phyloP scores from a whole-genome alignment of 495 filamentous ascomycete species.

The Letharia lupina region DNA sequence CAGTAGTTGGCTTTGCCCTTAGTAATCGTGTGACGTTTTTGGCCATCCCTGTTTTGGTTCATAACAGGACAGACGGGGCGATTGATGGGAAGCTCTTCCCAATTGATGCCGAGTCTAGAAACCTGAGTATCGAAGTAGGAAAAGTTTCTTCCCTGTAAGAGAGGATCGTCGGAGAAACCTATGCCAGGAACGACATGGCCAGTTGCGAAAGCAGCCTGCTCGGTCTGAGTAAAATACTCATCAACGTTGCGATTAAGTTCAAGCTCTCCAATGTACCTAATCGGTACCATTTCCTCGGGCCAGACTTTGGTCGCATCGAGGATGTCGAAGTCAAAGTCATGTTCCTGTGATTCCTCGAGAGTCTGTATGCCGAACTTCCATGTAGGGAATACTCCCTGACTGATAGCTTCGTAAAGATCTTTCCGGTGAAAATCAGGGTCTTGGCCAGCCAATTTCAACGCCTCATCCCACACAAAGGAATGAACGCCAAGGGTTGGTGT shows the following conservation, averaged over 20 bases:
- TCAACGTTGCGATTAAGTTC: slow-evolving; percentile 77
- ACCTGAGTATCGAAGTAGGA: slow-evolving; percentile 84
- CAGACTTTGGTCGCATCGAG: slow-evolving; percentile 88
- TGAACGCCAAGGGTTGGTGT: slow-evolving; percentile 73
- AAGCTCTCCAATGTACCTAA: slow-evolving; percentile 72
- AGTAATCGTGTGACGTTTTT: slow-evolving; percentile 41
- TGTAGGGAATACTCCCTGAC: slow-evolving; percentile 51
- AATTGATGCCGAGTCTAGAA: slow-evolving; percentile 73
- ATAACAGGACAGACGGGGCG: slow-evolving; percentile 66
- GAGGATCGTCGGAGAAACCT: slow-evolving; percentile 76
- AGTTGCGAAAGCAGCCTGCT: slow-evolving; percentile 78
- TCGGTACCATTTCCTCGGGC: slow-evolving; percentile 76
- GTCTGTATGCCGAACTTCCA: slow-evolving; percentile 59
- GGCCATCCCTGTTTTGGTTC: slow-evolving; percentile 71
- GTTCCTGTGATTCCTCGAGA: slow-evolving; percentile 57
- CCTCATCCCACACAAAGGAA: slow-evolving; percentile 83
- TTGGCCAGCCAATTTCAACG: slow-evolving; percentile 69
- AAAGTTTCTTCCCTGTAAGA: slow-evolving; percentile 79
- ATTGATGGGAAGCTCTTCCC: slow-evolving; percentile 82
- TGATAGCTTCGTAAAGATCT: slow-evolving; percentile 75
- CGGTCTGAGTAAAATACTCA: slow-evolving; percentile 79
- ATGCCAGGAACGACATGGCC: slow-evolving; percentile 80
- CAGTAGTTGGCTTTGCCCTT: slow-evolving; percentile 79
- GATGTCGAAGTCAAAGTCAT: slow-evolving; percentile 86
- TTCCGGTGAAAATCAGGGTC: slow-evolving; percentile 86